phyloP scores from a whole-genome alignment of 148 eudicot species.

The Vaccinium vitisidaea region DNA sequence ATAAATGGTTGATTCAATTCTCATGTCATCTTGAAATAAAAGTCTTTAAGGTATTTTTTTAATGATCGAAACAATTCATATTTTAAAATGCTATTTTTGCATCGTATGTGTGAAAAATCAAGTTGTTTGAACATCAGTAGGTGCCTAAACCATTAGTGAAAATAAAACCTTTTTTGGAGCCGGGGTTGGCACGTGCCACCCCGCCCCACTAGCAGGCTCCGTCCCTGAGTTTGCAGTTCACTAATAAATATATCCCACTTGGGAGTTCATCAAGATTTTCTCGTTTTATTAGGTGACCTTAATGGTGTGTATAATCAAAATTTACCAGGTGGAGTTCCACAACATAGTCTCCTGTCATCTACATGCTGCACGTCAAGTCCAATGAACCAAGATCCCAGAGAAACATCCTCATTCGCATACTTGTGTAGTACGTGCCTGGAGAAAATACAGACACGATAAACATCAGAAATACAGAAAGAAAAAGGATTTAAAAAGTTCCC shows the following conservation, averaged over 20 bases:
- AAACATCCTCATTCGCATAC: slow-evolving; percentile 74
- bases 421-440: slow-evolving; percentile 62
- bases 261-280: neutral
- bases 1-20: too few relatives aligned
- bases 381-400: slow-evolving; percentile 70
- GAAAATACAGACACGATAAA: neutral
- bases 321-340: slow-evolving; percentile 85
- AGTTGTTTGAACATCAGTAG: too few relatives aligned
- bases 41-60: too few relatives aligned
- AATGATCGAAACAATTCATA: too few relatives aligned
- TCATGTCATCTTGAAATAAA: too few relatives aligned
- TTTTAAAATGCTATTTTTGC: too few relatives aligned
- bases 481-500: neutral
- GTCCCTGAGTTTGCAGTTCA: neutral
- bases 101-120: too few relatives aligned
- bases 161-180: too few relatives aligned
- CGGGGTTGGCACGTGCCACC: too few relatives aligned
- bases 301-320: neutral
- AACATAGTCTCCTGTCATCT: slow-evolving; percentile 64
- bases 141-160: too few relatives aligned
- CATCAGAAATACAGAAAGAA: neutral
- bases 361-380: slow-evolving; percentile 68
- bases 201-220: too few relatives aligned
- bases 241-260: neutral
- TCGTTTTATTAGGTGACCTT: neutral